Percentiles rank a stretch among this genome's conserved stretches.
Evolutionary conservation across 148 eudicot genomes (phyloP).

Genomic region (Camellia lanceoleosa): DNA sequence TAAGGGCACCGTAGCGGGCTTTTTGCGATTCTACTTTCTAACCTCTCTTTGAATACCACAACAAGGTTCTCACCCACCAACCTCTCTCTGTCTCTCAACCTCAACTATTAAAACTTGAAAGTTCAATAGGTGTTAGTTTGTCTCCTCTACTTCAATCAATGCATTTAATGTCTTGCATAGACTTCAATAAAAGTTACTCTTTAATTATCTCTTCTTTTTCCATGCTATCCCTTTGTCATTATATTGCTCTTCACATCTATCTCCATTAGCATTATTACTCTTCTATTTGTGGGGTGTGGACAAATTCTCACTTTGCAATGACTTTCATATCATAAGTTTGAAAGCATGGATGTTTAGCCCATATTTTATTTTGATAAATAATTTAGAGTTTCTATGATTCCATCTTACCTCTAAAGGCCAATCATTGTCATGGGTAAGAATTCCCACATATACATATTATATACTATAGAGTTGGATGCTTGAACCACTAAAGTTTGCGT

Average conservation of each 20-base stretch:
- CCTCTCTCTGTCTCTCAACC: neutral
- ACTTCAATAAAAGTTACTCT: neutral
- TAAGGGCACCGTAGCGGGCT: constrained; percentile 7
- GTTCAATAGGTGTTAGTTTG: neutral
- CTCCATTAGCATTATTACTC: neutral
- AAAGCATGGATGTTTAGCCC: neutral
- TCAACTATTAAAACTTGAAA: neutral
- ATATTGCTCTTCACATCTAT: neutral
- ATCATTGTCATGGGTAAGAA: too few relatives aligned
- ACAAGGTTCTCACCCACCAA: neutral
- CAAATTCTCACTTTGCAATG: neutral
- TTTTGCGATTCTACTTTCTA: neutral
- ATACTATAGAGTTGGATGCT: too few relatives aligned
- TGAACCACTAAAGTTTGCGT: too few relatives aligned
- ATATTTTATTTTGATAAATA: neutral
- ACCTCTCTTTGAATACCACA: neutral
- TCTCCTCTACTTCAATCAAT: constrained; percentile 5
- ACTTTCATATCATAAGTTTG: too few relatives aligned
- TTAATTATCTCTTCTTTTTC: neutral
- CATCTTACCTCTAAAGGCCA: neutral
- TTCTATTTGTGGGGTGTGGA: neutral
- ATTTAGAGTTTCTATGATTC: neutral
- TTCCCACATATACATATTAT: too few relatives aligned
- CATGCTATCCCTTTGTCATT: neutral
- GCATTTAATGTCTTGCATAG: neutral